Evolutionary conservation across 2,329 filamentous ascomycete genomes (phyloP).

Genomic region (Sclerotinia sclerotiorum): DNA sequence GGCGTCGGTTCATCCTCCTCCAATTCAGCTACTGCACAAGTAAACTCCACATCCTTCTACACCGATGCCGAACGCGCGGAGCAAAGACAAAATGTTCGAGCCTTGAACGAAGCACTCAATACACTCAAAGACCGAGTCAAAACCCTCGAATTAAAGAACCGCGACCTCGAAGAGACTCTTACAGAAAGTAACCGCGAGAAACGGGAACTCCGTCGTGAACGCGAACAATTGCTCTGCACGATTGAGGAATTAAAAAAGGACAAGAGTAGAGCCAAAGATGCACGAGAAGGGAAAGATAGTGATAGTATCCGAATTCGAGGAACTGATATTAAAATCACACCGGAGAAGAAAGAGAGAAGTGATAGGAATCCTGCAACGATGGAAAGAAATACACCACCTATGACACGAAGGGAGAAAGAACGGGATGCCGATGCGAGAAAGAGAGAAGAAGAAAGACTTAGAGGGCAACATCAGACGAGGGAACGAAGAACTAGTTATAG

Average conservation of each 20-base stretch:
- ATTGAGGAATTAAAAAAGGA: slow-evolving; percentile 14
- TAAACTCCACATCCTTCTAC: slow-evolving; percentile 7
- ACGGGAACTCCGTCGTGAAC: slow-evolving; percentile 18
- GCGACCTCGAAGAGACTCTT: slow-evolving; percentile 23
- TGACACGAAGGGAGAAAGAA: slow-evolving; percentile 13
- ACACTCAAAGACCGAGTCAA: slow-evolving; percentile 18
- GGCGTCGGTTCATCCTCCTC: slow-evolving; percentile 20
- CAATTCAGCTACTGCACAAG: neutral
- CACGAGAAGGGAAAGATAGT: neutral
- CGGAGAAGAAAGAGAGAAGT: slow-evolving; percentile 7
- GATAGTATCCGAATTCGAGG: slow-evolving; percentile 14
- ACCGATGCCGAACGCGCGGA: neutral
- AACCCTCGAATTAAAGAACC: neutral
- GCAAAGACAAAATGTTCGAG: neutral
- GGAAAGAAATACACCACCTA: slow-evolving; percentile 14
- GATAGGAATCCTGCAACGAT: neutral
- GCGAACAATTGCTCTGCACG: neutral
- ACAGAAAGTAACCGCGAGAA: slow-evolving; percentile 13
- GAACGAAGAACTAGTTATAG: slow-evolving; percentile 10
- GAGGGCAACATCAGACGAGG: neutral
- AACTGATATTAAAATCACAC: neutral
- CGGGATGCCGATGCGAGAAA: neutral
- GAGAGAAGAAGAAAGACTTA: neutral
- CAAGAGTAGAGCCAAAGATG: neutral
- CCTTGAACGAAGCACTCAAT: slow-evolving; percentile 9